Evolutionary conservation across 2,329 filamentous ascomycete genomes (phyloP), one percentile per base, ranked within the genome.

Genomic region (Thermoascus crustaceus): DNA sequence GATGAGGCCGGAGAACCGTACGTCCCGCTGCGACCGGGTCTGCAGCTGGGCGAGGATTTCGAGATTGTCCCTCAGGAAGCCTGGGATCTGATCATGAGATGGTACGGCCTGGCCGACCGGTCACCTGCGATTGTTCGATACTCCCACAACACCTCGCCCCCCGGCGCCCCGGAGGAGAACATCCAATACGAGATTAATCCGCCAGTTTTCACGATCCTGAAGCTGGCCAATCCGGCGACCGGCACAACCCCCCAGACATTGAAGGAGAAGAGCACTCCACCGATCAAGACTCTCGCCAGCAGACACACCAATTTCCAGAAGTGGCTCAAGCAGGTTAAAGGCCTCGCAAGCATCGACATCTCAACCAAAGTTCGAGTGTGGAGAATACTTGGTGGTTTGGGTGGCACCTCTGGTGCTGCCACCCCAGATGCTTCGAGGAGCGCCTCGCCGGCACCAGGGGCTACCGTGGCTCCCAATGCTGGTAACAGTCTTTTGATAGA

Each of bases 131-230:
- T 96, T 44, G 64, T 77, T 30, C 79, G 91, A 40, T 75, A 73
- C 46, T 87, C 83, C 23, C 82, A 89, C 59, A 82, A 94, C 58
- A 87, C 82, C 17, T 63, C 51, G 19, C 73, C 78, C 5, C 67
- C 70, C 2, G 72, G 75, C 25, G 71, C 71, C n/a, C n/a, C n/a
- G 2, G 53, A 63, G n/a, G 66, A 76, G 24, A 85, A 94, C 44
- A 64, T 94, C 30, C 69, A 82, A 49, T 94, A 82, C 57, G 91
- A 96, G 61, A 69, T 86, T 25, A 78, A 87, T 50, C 91, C 88
- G 4, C 86, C 85, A 0, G 71, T 94, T 27, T 85, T 95, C 57
- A 85, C 80, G 1, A 71, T 96, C 41, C 78, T 94, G 53, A 86
- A 89, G 46, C 68, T 96, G 2, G 80, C 79, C 56, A 70, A 69